Evolutionary conservation across 306 rosid genomes (phyloP).

Genomic region (Betula pendula): DNA sequence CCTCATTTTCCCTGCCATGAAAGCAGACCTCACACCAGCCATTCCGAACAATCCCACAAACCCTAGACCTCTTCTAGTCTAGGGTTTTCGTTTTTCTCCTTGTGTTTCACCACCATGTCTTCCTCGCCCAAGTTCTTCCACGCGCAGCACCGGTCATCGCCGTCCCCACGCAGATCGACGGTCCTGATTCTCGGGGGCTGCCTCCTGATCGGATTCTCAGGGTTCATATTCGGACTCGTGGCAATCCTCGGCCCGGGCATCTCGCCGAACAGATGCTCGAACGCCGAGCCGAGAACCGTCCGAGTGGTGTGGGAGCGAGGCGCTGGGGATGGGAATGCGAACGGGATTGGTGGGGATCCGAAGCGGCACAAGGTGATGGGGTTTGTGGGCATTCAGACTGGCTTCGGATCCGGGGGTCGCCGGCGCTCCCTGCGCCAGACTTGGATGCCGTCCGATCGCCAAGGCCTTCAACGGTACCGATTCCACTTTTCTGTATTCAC

Average conservation of each 20-base stretch:
- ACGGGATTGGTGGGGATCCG: constrained; percentile 8
- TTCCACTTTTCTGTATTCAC: neutral
- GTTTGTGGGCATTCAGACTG: constrained; percentile 87
- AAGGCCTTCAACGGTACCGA: constrained; percentile 69
- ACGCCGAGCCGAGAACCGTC: constrained; percentile 54
- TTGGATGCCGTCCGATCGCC: constrained; percentile 91
- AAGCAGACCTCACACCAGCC: neutral
- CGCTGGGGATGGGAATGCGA: neutral
- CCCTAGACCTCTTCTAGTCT: constrained; percentile 24
- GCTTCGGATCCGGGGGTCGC: constrained; percentile 79
- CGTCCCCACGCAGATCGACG: constrained; percentile 51
- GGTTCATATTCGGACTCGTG: constrained; percentile 48
- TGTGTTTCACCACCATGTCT: constrained; percentile 44
- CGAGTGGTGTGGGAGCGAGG: constrained; percentile 72
- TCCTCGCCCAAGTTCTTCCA: constrained; percentile 56
- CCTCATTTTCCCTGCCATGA: neutral
- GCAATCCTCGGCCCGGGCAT: constrained; percentile 34
- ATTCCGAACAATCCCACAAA: neutral
- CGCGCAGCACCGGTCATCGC: constrained; percentile 40
- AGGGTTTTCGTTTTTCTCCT: constrained; percentile 9
- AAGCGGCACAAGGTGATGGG: constrained; percentile 75
- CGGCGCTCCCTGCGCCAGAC: constrained; percentile 73
- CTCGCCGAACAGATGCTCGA: constrained; percentile 28
- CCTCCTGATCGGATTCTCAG: constrained; percentile 47
- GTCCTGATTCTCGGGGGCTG: constrained; percentile 34